These are phyloP conservation scores for Tieghemostelium lacteum DNA, from an alignment of 78 protist species.

Conservation along the genomic window DNA sequence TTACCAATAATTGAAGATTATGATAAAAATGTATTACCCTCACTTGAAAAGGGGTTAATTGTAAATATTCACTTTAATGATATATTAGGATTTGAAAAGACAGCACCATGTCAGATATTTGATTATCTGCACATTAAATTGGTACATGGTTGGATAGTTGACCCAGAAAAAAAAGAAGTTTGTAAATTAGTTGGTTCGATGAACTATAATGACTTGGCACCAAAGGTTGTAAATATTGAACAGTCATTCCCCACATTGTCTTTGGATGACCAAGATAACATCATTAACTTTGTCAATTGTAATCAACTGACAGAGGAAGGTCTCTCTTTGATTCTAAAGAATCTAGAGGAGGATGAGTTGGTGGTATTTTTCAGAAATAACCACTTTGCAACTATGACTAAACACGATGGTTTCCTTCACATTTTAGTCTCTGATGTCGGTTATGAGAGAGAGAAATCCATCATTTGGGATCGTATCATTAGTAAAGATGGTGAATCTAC, in stretches of 20 bases:
- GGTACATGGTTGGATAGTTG: constrained; percentile 70
- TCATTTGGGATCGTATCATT: constrained; percentile 64
- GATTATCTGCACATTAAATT: constrained; percentile 51
- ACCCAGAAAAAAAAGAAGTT: constrained; percentile 29
- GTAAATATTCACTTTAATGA: constrained; percentile 57
- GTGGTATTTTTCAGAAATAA: constrained; percentile 84
- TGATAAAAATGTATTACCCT: constrained; percentile 67
- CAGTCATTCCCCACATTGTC: constrained; percentile 66
- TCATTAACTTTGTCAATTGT: constrained; percentile 24
- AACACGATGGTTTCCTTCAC: constrained; percentile 38
- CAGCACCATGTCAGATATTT: constrained; percentile 61
- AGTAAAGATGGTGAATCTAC: constrained; percentile 45
- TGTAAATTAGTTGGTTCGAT: background rate
- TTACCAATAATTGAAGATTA: constrained; percentile 42
- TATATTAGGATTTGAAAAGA: constrained; percentile 62
- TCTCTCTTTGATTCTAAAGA: constrained; percentile 25
- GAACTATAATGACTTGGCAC: constrained; percentile 45
- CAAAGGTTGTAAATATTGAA: constrained; percentile 35
- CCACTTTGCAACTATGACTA: constrained; percentile 77
- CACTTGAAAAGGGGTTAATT: constrained; percentile 63
- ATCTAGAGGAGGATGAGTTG: constrained; percentile 60
- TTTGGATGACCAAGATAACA: no score
- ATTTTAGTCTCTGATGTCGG: constrained; percentile 67
- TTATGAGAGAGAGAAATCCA: constrained; percentile 37
- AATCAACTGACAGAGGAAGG: constrained; percentile 53